A percentile compares a stretch with the other conserved stretches of the same genome.
Conservation (phyloP, 345 rosid genomes). For the Melastoma malabathricum region DNA sequence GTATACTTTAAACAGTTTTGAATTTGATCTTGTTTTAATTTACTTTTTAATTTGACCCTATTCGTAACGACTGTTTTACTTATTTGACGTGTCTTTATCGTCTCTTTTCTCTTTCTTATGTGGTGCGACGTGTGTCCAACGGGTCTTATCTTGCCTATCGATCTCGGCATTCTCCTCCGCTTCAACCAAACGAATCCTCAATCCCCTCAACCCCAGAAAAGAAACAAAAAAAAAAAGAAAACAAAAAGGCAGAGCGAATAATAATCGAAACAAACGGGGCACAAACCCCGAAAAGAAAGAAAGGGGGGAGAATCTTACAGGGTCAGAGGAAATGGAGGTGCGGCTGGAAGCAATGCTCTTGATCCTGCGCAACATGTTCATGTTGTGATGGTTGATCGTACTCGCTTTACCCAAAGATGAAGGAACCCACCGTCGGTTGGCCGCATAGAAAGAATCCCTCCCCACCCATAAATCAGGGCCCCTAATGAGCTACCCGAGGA, state of each 20-base stretch:
- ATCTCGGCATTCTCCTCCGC: too few species aligned
- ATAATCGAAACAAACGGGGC: background rate
- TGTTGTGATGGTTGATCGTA: conserved; percentile 10
- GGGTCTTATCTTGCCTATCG: too few species aligned
- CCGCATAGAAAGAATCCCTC: background rate
- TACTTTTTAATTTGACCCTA: too few species aligned
- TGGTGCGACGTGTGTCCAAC: too few species aligned
- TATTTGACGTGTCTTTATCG: too few species aligned
- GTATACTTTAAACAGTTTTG: too few species aligned
- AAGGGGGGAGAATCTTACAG: conserved; percentile 29
- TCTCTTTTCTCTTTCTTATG: too few species aligned
- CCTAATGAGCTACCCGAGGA: conserved; percentile 18
- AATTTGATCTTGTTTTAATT: too few species aligned
- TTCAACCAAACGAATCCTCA: too few species aligned
- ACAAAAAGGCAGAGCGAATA: background rate
- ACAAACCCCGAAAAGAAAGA: background rate
- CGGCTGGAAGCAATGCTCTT: conserved; percentile 98
- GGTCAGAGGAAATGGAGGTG: conserved; percentile 64
- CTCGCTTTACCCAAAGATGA: background rate
- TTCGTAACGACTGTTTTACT: too few species aligned
- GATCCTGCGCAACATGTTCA: conserved; percentile 93
- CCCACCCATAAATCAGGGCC: conserved; percentile 1
- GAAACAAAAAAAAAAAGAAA: too few species aligned
- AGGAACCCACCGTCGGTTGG: background rate
- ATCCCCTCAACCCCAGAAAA: too few species aligned